Evolutionary conservation across 768 basidiomycete genomes (phyloP), one percentile per base, ranked within the genome.

Genomic region (Kwoniella dendrophila): DNA sequence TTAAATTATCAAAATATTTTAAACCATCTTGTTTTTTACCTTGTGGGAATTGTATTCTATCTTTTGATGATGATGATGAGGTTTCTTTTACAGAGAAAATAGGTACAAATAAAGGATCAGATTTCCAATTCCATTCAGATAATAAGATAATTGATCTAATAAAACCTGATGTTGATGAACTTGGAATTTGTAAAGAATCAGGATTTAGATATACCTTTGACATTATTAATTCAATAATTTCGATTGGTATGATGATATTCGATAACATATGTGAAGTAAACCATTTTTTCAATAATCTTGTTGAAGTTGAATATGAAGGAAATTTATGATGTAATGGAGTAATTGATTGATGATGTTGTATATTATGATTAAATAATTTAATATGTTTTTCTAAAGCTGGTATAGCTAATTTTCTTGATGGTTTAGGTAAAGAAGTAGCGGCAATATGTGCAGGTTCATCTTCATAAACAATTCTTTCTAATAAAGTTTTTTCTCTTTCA

Each of bases 231-330:
- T 99, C 96, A 34, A 90, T 84, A 0, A 85, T 87, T 75, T 97
- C 92, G 61, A 86, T 84, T 5, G 84, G 83, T n/a, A n/a, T n/a
- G 55, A 97, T 82, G 68, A 91, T 88, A 0, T 83, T 79, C 3
- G 84, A 82, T 33, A 98, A 83, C 59, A 96, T 83, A 74, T 99
- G 96, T 6, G 88, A 82, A 0, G 90, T 86, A 56, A 98, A 81
- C 96, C 96, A 99, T 43, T 95, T 85, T 81, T 97, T 95, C 52
- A 90, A 85, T 16, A 98, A 83, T 38, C 96, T 84, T 16, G 90
- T 89, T 0, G 94, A 92, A 8, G 88, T 86, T 2, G 91, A 83
- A 78, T 87, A 96, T 11, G 92, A 89, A 0, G 85, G 78, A 71
- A 86, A 88, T 48, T 85, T 86, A 77, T 97, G 92, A 51, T 86